Base-by-base conservation (phyloP, 345 rosid species). In the Cardamine chenopodiifolia region DNA sequence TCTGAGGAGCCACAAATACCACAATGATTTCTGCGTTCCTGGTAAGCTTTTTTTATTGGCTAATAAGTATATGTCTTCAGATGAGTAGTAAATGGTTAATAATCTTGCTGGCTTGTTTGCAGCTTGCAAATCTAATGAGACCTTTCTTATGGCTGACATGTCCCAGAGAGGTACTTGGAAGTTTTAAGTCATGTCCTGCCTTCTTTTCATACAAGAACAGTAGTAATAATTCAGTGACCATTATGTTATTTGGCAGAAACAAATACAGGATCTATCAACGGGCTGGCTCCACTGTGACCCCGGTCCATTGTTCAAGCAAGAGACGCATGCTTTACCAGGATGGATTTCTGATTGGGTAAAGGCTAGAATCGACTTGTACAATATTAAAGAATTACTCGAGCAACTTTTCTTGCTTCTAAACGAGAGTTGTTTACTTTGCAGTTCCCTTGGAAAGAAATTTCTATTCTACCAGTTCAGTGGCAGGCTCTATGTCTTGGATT, bases 251-350 rank as follows among this genome's bases (percentile, higher is more conserved):
- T 71, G 20, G 20, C 18, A 52, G 65, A 61, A 47, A 45, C 37
- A 7, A 6, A 35, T 48, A 79, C 84, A 94, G 97, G 97, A 94
- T 81, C 80, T 94, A 77, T 83, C 91, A 2, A 88, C 91, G 14
- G 89, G 96, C 40, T 91, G 98, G 98, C 96, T 94, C 68, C 86
- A 83, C 4, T 94, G 98, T 80, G 97, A 94, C 82, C 96, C 98
- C 0, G 98, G 96, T 69, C 95, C 95, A 26, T 74, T 84, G 80
- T 94, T 81, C 80, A 91, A 86, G 88, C 89, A 86, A 29, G 98
- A 91, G 74, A 58, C 55, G 55, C 84, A 72, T 68, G 54, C 74
- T 63, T 70, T 93, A 75, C 87, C 90, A 10, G 85, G 68, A 66
- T 84, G 89, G 90, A 44, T 89, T 76, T 74, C 87, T 78, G 73